Base-by-base conservation (phyloP, 2,329 filamentous ascomycete genomes). In the Clonostachys byssicola region DNA sequence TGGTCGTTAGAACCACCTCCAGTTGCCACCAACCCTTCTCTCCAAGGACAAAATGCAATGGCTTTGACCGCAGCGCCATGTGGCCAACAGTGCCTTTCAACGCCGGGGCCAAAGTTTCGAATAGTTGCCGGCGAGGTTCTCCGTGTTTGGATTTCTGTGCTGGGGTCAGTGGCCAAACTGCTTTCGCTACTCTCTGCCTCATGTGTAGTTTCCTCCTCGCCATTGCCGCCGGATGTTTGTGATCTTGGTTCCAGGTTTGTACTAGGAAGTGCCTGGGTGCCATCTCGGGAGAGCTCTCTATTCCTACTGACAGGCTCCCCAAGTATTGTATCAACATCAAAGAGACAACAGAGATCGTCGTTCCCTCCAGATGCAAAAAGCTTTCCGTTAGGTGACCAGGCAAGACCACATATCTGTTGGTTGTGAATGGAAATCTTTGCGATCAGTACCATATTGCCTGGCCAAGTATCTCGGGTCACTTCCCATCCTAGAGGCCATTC, bases 11-110 rank as follows among this genome's bases (percentile, higher is more conserved):
- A 92, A 20, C 94, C 94, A 38, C 94, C 92, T 4, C 94, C 91
- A 2, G 92, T 95, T 13, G 94, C 94, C 38, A 99, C 68, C 5
- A 99, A 77, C 5, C 86, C 88, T 20, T 88, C 81, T 48, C 92
- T 88, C 92, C 92, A 99, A 1, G 94, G 92, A 52, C 92, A 95
- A 66, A 97, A 97, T 3, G 94, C 91, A 56, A 97, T 94, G 34
- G 94, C 94, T 66, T 99, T 99, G 54, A 97, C 88, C 3, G 94
- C 94, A 1, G 92, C 92, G 23, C 82, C 82, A 62, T 99, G 90
- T 12, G 74, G 65, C 80, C 90, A 94, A 34, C 78, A 78, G 62
- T 95, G 83, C 56, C 79, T 85, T 57, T 88, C 82, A 33, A 74
- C 69, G 7, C 81, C 81, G 6, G 68, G 59, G 3, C 70, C 70